Evolutionary conservation across 129 eudicot genomes (phyloP), one percentile per base, ranked within the genome.

Genomic region (Flaveria linearis): DNA sequence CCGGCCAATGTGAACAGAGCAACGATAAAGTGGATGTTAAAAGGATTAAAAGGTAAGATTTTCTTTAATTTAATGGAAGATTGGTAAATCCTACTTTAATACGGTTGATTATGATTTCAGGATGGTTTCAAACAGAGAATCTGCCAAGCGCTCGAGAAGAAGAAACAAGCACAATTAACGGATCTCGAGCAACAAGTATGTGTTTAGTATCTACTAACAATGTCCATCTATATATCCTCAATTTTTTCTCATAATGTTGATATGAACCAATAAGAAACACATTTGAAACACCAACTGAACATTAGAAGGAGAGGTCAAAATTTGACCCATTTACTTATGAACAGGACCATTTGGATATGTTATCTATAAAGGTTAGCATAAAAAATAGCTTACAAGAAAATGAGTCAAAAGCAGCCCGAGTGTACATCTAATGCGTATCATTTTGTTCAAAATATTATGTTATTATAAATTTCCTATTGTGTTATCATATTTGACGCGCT

Each of bases 81-180:
- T 39, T 80, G 23, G 30, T 69, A 51, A n/a, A 39, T 13, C 25
- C 62, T 66, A 73, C 28, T 66, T 26, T 50, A 39, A 52, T 42
- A 50, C 42, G 71, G 47, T 68, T 66, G 70, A 66, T 5, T 51
- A 42, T 68, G 74, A 18, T 78, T 80, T 79, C 85, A 93, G 98
- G 87, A 90, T 83, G 97, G 91, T 80, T 45, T 90, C 96, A n/a
- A 93, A 93, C 73, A 84, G 97, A 81, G 96, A 88, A 84, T 93
- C 98, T 28, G 98, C 98, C 9, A 81, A 97, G 68, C 97, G 98
- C 20, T 93, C 97, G 9, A 87, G 98, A 79, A 78, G 73, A 82
- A 82, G 96, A 73, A 85, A 78, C 97, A 93, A 82, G 97, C 84
- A 2, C 89, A 90, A 47, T 80, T 90, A 68, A 71, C 83, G 26